Evolutionary conservation across 2,329 filamentous ascomycete species (phyloP), one percentile per base, ranked within the genome.

Genomic region (Colletotrichum navitas): DNA sequence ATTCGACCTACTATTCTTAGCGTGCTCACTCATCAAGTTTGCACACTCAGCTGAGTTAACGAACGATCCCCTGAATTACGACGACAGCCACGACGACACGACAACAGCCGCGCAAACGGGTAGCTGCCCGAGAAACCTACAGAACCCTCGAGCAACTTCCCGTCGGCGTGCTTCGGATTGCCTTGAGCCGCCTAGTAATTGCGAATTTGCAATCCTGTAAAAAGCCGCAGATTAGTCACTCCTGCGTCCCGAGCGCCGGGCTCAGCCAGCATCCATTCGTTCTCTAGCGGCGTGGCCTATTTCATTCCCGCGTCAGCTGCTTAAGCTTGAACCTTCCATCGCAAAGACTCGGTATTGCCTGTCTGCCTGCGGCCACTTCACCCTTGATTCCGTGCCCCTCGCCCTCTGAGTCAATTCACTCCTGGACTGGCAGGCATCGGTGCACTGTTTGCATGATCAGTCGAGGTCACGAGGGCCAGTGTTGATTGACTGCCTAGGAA

Each of bases 21-120:
- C 18, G 18, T 63, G 61, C 36, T 55, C 49, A 63, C 61, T 63
- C 61, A 63, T 63, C 49, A 58, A 18, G n/a, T 18, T 14, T 32
- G 45, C 18, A 49, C 36, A n/a, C 41, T 24, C 29, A 49, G 29
- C 39, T 24, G 45, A 43, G n/a, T 26, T 34, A 41, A 41, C 18
- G 10, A 29, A n/a, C 18, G 18, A 29, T 29, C 16, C n/a, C 7
- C 32, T 29, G n/a, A 14, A 39, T 51, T 63, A 63, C 60, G 32
- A 51, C n/a, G 43, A 39, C 47, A 29, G 60, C 32, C 34, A 32
- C 45, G 34, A 62, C 41, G 41, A 62, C 32, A 14, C 45, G 45
- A 47, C 45, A 7, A 47, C 45, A 47, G 24, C n/a, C 14, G 45
- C 32, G 47, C 34, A 34, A 54, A 55, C 12, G 26, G 12, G 16